Evolutionary conservation across 352 stramenopile species (phyloP), one percentile per base, ranked within the genome.

Genomic region (Phytophthora fragariae): DNA sequence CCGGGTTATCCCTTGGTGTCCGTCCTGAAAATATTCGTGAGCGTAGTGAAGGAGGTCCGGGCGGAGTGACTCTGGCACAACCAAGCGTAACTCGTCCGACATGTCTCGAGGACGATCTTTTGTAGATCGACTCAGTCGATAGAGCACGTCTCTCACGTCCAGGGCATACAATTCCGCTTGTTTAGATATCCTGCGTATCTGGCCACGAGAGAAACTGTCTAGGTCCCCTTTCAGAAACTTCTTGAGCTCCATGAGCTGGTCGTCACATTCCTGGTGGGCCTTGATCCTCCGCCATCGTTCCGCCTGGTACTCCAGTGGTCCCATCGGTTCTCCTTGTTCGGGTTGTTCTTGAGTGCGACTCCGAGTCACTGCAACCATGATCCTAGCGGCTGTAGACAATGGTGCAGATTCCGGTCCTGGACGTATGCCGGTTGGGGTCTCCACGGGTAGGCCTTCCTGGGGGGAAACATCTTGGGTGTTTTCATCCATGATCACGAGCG

Each of bases 271-370:
- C 15, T 66, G 49, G 12, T 66, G 60, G 1, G 12, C 19, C 15
- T 52, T 50, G n/a, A 66, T 52, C 6, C 59, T 31, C 15, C 47
- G 29, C 60, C 60, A 66, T 2, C 60, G n/a, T 41, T 66, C 47
- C 3, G 46, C 47, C 31, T 66, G 59, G 6, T 37, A 65, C 12
- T 65, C 46, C 0, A 57, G 2, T 5, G 46, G 59, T 1, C 33
- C 29, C 27, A 57, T 49, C 1, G 59, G 4, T 2, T 44, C 15
- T 3, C 12, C 10, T n/a, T 12, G 12, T 2, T 12, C 10, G 5
- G 1, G 0, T 6, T 17, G 11, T 1, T 17, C 37, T 44, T 33
- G 2, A 11, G n/a, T 5, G 3, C 12, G 55, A 21, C 55, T 47
- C 1, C 55, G 9, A 4, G 55, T 50, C 2, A 62, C 9, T 5